These are phyloP conservation scores for Acrocalymma vagum DNA, from an alignment of 2,329 filamentous ascomycete species.

Conservation along the genomic window DNA sequence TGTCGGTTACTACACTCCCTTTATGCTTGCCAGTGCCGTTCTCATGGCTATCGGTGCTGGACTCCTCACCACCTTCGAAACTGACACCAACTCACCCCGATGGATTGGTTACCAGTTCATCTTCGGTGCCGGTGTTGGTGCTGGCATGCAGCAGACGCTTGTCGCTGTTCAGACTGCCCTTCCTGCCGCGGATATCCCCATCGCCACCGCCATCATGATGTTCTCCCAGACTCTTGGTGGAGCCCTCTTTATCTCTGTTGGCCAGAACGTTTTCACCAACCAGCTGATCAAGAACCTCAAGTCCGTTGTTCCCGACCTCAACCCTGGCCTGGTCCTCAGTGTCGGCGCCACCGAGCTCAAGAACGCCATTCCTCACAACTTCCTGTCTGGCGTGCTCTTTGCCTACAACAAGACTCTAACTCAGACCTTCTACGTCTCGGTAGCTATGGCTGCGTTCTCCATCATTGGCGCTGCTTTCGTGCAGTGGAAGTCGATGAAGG, in stretches of 20 bases:
- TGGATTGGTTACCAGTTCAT: conserved; percentile 53
- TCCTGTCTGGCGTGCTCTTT: conserved; percentile 61
- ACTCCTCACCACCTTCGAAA: conserved; percentile 54
- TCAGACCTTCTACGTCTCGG: conserved; percentile 67
- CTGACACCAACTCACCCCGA: conserved; percentile 44
- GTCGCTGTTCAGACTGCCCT: conserved; percentile 57
- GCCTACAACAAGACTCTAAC: conserved; percentile 72
- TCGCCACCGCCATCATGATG: conserved; percentile 58
- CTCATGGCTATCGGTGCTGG: conserved; percentile 57
- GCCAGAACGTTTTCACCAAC: conserved; percentile 61
- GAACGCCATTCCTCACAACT: conserved; percentile 58
- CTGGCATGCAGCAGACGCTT: conserved; percentile 59
- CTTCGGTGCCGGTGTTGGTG: conserved; percentile 54
- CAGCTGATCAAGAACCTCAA: conserved; percentile 53
- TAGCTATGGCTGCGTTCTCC: conserved; percentile 62
- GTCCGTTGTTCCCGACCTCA: conserved; percentile 48
- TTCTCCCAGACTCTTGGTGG: conserved; percentile 58
- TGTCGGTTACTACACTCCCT: conserved; percentile 60
- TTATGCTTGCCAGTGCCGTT: conserved; percentile 53
- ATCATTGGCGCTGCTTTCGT: conserved; percentile 64
- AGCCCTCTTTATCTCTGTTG: conserved; percentile 58
- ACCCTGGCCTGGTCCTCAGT: conserved; percentile 52
- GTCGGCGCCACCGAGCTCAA: conserved; percentile 69
- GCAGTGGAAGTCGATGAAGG: conserved; percentile 75
- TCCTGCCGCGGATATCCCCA: conserved; percentile 53